Percentiles rank a stretch among this genome's conserved stretches.
Conservation (phyloP, 2,329 filamentous ascomycete genomes). For the Botrytis medusae region DNA sequence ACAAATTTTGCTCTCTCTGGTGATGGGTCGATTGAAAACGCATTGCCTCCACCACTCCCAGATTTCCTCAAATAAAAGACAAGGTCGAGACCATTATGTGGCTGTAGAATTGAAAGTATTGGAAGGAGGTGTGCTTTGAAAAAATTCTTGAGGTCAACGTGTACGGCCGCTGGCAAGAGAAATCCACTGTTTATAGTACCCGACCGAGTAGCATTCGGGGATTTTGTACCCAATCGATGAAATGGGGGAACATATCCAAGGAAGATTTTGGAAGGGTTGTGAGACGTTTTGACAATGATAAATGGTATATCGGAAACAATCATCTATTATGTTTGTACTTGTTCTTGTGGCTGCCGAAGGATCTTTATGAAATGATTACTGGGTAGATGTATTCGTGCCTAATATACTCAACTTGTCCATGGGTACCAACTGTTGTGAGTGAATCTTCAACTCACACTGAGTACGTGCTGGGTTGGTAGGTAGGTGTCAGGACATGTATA, state of each 20-base stretch:
- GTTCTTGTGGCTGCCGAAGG: background rate
- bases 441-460: background rate
- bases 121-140: constrained; percentile 7
- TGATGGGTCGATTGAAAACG: background rate
- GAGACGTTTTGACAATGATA: background rate
- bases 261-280: background rate
- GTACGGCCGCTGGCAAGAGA: constrained; percentile 16
- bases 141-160: constrained; percentile 15
- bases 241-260: constrained; percentile 1
- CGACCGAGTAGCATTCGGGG: constrained; percentile 13
- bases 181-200: constrained; percentile 9
- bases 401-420: background rate
- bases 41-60: background rate
- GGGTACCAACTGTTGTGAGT: background rate
- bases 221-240: constrained; percentile 15
- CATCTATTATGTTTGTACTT: background rate
- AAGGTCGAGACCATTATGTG: background rate
- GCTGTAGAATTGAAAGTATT: constrained; percentile 2
- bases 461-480: too few relatives aligned
- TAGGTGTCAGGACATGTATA: background rate
- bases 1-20: background rate
- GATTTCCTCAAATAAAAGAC: background rate
- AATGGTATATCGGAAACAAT: background rate
- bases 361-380: background rate
- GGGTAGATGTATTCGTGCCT: background rate